phyloP scores from a whole-genome alignment of 2,329 filamentous ascomycete species.

The Trichoderma oligosporum region DNA sequence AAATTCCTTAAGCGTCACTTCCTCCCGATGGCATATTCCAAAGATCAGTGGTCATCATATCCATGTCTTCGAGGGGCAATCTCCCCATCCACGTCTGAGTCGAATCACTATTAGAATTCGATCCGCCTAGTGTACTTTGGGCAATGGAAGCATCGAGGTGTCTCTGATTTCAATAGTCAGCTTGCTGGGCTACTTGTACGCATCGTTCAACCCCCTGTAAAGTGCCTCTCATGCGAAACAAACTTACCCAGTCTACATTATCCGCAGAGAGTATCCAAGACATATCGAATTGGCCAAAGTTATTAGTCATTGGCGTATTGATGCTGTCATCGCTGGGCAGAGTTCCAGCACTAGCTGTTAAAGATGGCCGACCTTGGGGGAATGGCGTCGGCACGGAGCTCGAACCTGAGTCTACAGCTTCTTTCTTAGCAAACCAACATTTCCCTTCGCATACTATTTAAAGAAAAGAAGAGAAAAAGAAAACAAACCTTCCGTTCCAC shows the following conservation, averaged over 20 bases:
- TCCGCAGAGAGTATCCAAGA: slow-evolving; percentile 35
- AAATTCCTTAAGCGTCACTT: slow-evolving; percentile 3
- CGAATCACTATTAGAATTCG: slow-evolving; percentile 27
- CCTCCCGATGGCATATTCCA: slow-evolving; percentile 24
- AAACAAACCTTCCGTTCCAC: slow-evolving; percentile 25
- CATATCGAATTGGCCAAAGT: slow-evolving; percentile 31
- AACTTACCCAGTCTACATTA: slow-evolving; percentile 40
- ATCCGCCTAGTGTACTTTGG: slow-evolving; percentile 30
- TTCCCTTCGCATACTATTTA: background rate
- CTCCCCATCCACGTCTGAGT: slow-evolving; percentile 33
- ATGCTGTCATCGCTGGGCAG: background rate
- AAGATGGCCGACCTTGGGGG: background rate
- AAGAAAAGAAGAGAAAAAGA: no score
- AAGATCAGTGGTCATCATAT: slow-evolving; percentile 26
- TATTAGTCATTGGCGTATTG: slow-evolving; percentile 1
- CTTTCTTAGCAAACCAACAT: slow-evolving; percentile 10
- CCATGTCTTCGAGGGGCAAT: slow-evolving; percentile 27
- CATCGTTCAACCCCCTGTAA: background rate
- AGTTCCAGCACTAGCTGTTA: background rate
- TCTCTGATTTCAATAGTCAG: slow-evolving; percentile 22
- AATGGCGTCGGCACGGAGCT: slow-evolving; percentile 3
- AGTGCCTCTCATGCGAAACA: background rate
- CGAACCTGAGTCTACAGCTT: slow-evolving; percentile 1
- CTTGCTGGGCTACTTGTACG: background rate
- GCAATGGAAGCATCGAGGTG: slow-evolving; percentile 30